Conservation (phyloP, 2,329 filamentous ascomycete species). For the Apiospora pterosperma region DNA sequence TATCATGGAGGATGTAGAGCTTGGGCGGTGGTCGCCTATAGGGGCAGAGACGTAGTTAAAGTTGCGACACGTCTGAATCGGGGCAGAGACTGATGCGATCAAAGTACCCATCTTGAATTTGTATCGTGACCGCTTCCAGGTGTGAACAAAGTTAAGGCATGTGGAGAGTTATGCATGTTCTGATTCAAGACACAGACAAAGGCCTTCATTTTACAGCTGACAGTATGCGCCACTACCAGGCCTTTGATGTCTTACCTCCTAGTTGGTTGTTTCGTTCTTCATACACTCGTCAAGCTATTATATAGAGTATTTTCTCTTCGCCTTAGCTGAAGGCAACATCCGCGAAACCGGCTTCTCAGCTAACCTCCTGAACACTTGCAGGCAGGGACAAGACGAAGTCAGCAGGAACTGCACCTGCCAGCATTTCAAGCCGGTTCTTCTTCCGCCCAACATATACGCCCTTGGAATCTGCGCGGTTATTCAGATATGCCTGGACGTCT, state of each 20-base stretch:
- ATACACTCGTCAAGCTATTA: not conserved
- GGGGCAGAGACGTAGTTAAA: not conserved
- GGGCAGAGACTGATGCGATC: not conserved
- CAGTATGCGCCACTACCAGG: not conserved
- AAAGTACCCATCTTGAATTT: not conserved
- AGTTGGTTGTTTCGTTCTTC: not conserved
- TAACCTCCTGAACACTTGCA: slow-evolving; percentile 6
- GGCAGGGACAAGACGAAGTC: slow-evolving; percentile 10
- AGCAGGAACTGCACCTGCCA: slow-evolving; percentile 16
- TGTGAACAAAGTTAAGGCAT: not conserved
- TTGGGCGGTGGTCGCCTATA: slow-evolving; percentile 25
- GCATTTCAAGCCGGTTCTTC: slow-evolving; percentile 13
- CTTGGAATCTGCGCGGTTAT: slow-evolving; percentile 47
- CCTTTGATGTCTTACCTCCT: not conserved
- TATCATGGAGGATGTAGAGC: slow-evolving; percentile 10
- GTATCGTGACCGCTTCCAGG: not conserved
- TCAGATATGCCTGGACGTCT: slow-evolving; percentile 46
- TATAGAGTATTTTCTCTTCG: not conserved
- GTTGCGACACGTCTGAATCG: not conserved
- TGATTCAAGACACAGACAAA: not conserved
- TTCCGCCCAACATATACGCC: slow-evolving; percentile 36
- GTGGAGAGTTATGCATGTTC: not conserved
- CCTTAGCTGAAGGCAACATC: not conserved
- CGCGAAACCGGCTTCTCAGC: not conserved
- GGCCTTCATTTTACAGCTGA: not conserved